A percentile compares a stretch with the other conserved stretches of the same genome.
Evolutionary conservation across 306 rosid genomes (phyloP).

Genomic region (Quercus cerris): DNA sequence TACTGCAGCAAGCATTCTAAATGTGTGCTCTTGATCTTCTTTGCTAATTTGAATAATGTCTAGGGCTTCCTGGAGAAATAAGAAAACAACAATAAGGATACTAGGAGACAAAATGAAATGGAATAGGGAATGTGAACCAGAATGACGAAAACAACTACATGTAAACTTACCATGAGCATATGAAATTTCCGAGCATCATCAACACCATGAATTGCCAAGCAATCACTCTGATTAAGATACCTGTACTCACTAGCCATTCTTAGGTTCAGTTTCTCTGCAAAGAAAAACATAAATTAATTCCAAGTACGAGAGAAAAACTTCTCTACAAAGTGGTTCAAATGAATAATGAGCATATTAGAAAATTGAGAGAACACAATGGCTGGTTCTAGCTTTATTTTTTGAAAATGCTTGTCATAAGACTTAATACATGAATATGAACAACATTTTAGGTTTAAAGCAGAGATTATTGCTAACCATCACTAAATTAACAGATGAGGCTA

Average conservation of each 20-base stretch:
- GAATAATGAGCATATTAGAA: constrained; percentile 9
- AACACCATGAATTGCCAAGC: constrained; percentile 67
- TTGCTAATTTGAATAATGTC: constrained; percentile 50
- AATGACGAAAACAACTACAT: constrained; percentile 23
- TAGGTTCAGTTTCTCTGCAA: constrained; percentile 76
- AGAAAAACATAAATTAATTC: constrained; percentile 14
- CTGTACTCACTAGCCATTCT: constrained; percentile 68
- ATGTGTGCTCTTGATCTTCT: constrained; percentile 74
- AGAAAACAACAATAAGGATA: constrained; percentile 7
- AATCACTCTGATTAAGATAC: constrained; percentile 86
- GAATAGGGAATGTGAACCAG: constrained; percentile 8
- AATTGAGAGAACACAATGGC: background rate
- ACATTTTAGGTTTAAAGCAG: constrained; percentile 1
- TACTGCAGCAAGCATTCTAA: constrained; percentile 68
- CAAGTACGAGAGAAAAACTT: constrained; percentile 12
- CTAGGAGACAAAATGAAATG: constrained; percentile 15
- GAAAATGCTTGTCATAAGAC: constrained; percentile 2
- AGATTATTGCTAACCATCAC: constrained; percentile 2
- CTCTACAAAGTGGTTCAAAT: background rate
- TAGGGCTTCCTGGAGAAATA: constrained; percentile 62
- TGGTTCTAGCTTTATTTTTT: background rate
- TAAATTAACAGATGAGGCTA: background rate
- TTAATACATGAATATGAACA: constrained; percentile 7
- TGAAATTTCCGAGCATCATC: constrained; percentile 63
- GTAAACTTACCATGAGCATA: constrained; percentile 56